Base-by-base conservation (phyloP, 768 basidiomycete species). In the Gymnopilus junonius region DNA sequence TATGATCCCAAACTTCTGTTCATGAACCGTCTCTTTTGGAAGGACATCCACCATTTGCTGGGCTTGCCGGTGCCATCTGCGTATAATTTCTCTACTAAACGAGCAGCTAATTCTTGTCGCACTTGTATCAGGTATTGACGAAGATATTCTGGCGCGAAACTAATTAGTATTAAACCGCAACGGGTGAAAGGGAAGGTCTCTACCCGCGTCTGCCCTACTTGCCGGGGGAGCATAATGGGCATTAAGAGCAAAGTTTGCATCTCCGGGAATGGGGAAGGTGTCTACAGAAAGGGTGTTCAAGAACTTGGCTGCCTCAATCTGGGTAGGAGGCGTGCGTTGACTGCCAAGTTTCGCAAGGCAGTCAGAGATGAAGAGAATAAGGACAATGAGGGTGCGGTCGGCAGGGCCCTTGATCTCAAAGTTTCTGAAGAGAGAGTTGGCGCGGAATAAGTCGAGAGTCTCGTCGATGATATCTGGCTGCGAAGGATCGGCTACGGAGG, bases 31-130 rank as follows among this genome's bases (percentile, higher is more conserved):
- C 96, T 86, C 86, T 97, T 98, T 77, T 96, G 95, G 88, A 99
- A 99, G 21, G 93, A 92, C 94, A 98, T 97, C 97, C 97, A 99
- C 97, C 97, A 99, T 77, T 99, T 99, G 83, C 92, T 97, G 5
- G 97, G 96, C 75, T 93, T 96, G 61, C 91, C 91, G 3, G 92
- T 91, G 5, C 95, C 95, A 74, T 97, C 94, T 39, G 90, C 93
- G 75, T 99, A 99, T 53, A 99, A 80, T 55, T 88, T 83, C 71
- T 96, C 95, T 14, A 95, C 87, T 54, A 99, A 77, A 31, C 97
- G 87, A 8, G 89, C 83, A 21, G 95, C 92, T 20, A 96, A 82
- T 73, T 99, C 97, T 76, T 97, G 94, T 53, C 97, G 88, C 8
- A 92, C 92, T 75, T 99, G 97, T 4, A 88, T 88, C 59, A 99